Evolutionary conservation across 768 basidiomycete species (phyloP), one percentile per base, ranked within the genome.

Genomic region (Rhodotorula kratochvilovae): DNA sequence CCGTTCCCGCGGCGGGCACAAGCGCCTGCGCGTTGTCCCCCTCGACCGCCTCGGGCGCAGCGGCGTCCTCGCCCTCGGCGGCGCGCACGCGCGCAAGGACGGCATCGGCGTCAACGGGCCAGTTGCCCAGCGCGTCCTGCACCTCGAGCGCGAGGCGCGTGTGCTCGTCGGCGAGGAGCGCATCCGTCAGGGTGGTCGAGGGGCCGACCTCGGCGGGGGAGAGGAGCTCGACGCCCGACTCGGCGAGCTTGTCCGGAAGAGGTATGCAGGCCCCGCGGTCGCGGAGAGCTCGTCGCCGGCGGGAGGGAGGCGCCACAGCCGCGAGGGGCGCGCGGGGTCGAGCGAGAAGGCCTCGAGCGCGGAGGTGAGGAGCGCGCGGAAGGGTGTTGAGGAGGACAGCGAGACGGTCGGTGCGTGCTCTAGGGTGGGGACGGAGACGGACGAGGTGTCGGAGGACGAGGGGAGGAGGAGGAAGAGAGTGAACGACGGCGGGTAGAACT

Each of bases 401-500:
- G 83, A 81, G 50, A 86, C 77, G 68, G 80, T 81, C 31, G 76
- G 73, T 51, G 83, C 48, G 39, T n/a, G 42, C 2, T 68, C 54
- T 50, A 64, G 51, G 3, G 63, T 33, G 19, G 67, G 65, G 81
- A 5, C 79, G 72, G 12, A 80, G 73, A 58, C 77, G 78, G 62
- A 77, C 68, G 76, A 70, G 25, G 78, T 73, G 62, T 78, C 70
- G 60, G 73, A 48, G 77, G 78, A 71, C 48, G 79, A 78, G 62
- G 80, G 81, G 29, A 82, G 80, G 25, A 89, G 81, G 63, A 81
- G 81, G 76, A 87, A 83, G 46, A 87, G 85, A 72, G 83, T 85
- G 76, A 92, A 81, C 29, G 82, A 82, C 3, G 88, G 87, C 33
- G 90, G 91, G 67, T 85, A 84, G 50, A 92, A 83, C 80, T 95